A percentile compares a stretch with the other conserved stretches of the same genome.
Conservation (phyloP, 257 asterid species). For the Craterostigma plantagineum region DNA sequence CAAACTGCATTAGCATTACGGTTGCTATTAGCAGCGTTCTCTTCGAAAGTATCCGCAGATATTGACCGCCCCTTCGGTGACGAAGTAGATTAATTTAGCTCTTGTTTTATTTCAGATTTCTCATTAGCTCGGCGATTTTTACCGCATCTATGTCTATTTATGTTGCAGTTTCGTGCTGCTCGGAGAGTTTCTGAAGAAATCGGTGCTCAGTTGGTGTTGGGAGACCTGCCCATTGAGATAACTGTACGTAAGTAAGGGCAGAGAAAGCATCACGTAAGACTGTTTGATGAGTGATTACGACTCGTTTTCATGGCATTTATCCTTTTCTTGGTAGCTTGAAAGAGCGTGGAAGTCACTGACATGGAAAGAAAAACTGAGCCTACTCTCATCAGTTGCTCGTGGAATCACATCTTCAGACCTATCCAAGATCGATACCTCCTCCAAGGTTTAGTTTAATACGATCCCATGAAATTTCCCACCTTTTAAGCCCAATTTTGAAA, state of each 20-base stretch:
- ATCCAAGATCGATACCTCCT: slow-evolving; percentile 14
- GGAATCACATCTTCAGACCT: slow-evolving; percentile 50
- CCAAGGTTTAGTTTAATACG: slow-evolving; percentile 24
- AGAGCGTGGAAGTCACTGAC: slow-evolving; percentile 76
- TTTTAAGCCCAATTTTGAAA: too few relatives aligned
- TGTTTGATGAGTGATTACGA: too few relatives aligned
- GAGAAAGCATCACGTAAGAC: too few relatives aligned
- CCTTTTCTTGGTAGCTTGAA: slow-evolving; percentile 44
- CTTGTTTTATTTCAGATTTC: too few relatives aligned
- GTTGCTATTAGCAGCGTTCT: slow-evolving; percentile 62
- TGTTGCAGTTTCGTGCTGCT: slow-evolving; percentile 77
- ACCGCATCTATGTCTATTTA: too few relatives aligned
- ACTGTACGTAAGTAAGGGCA: slow-evolving; percentile 26
- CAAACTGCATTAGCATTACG: slow-evolving; percentile 78
- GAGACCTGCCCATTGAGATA: slow-evolving; percentile 88
- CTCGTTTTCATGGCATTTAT: neutral
- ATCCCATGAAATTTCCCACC: too few relatives aligned
- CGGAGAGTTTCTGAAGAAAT: slow-evolving; percentile 68
- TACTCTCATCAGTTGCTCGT: slow-evolving; percentile 31
- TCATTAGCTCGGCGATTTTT: too few relatives aligned
- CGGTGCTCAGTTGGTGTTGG: slow-evolving; percentile 84
- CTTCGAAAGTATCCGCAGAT: slow-evolving; percentile 63
- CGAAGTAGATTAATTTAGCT: slow-evolving; percentile 58
- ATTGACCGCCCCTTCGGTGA: slow-evolving; percentile 71
- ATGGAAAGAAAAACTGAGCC: slow-evolving; percentile 64